A percentile compares a stretch with the other conserved stretches of the same genome.
phyloP scores from a whole-genome alignment of 257 asterid genomes.

The Solanum commersonii region DNA sequence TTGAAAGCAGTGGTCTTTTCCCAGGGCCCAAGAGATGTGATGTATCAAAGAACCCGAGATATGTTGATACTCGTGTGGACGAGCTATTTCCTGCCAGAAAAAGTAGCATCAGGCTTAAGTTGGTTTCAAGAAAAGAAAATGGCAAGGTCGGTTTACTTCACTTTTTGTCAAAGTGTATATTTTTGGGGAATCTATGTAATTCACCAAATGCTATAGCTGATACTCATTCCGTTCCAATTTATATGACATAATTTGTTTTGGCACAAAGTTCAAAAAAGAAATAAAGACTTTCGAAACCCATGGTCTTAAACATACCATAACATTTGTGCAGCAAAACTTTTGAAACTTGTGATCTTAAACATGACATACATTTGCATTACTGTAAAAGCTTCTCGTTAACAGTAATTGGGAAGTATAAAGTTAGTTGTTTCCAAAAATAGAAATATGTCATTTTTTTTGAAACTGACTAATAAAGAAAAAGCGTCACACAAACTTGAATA shows the following conservation, averaged over 20 bases:
- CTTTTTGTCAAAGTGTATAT: neutral
- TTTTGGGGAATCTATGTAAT: neutral
- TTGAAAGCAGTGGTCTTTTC: constrained; percentile 38
- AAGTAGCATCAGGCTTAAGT: constrained; percentile 36
- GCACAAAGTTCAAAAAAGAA: neutral
- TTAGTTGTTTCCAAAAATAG: neutral
- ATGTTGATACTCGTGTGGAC: constrained; percentile 44
- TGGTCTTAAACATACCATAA: neutral
- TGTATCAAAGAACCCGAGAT: constrained; percentile 39
- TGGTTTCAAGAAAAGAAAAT: constrained; percentile 42
- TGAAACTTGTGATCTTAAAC: neutral
- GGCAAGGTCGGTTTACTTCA: constrained; percentile 36
- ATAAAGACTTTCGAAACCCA: neutral
- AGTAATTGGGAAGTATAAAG: neutral
- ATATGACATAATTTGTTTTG: neutral
- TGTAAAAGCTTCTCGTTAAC: neutral
- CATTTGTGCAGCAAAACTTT: neutral
- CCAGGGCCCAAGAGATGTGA: constrained; percentile 38
- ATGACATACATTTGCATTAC: neutral
- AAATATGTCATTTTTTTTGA: neutral
- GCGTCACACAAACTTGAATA: neutral
- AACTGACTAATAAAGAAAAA: neutral
- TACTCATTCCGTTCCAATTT: neutral
- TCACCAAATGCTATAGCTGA: neutral
- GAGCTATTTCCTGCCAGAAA: constrained; percentile 60